Conservation (phyloP, 1,284 basidiomycete genomes). For the Ceratorhiza oryzae-sativae region DNA sequence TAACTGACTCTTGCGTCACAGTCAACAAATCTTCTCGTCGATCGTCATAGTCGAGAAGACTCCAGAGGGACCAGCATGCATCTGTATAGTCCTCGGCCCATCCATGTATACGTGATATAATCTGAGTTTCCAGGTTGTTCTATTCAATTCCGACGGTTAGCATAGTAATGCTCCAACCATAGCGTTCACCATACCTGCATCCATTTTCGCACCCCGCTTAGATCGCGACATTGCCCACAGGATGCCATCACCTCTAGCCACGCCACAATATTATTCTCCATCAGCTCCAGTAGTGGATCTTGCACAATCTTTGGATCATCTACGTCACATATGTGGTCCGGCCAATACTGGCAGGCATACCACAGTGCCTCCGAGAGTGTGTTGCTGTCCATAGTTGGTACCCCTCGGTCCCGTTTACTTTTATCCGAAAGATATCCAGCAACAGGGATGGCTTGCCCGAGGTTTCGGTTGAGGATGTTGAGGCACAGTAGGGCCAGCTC, state of each 20-base stretch:
- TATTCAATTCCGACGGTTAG: no score
- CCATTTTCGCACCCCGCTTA: not conserved
- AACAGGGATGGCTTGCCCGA: not conserved
- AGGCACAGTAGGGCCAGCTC: not conserved
- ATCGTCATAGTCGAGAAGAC: not conserved
- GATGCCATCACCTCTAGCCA: slow-evolving; percentile 9
- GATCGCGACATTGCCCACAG: not conserved
- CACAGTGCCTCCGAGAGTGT: not conserved
- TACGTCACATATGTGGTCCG: not conserved
- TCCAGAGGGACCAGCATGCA: not conserved
- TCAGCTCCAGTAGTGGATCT: not conserved
- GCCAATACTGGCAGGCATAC: slow-evolving; percentile 9
- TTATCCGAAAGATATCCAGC: not conserved
- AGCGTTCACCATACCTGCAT: not conserved
- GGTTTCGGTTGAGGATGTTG: not conserved
- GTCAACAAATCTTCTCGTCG: not conserved
- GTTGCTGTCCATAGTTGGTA: not conserved
- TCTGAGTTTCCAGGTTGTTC: not conserved
- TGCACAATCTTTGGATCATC: not conserved
- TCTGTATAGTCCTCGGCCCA: not conserved
- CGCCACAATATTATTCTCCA: not conserved
- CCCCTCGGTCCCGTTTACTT: not conserved
- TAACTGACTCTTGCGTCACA: not conserved
- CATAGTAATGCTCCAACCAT: no score
- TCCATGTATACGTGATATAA: not conserved